These are phyloP conservation scores for Tetrapisispora iriomotensis DNA, from an alignment of 805 yeast genomes.

Conservation along the genomic window DNA sequence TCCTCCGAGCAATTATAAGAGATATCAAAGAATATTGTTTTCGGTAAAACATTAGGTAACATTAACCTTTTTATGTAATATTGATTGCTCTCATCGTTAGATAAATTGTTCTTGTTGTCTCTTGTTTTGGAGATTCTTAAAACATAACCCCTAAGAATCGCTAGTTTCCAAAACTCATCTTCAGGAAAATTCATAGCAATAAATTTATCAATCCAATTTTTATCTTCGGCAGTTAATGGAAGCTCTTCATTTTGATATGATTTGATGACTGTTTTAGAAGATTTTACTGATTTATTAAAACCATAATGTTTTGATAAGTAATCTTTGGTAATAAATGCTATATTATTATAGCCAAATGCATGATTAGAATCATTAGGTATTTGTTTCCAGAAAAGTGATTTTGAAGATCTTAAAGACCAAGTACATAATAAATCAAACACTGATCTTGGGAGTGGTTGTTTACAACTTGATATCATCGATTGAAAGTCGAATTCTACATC, in stretches of 20 bases:
- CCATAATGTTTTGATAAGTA: conserved; percentile 24
- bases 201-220: conserved; percentile 62
- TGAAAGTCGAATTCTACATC: conserved; percentile 68
- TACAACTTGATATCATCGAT: conserved; percentile 54
- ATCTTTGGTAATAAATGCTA: conserved; percentile 21
- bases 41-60: conserved; percentile 32
- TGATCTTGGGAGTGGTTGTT: conserved; percentile 55
- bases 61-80: neutral
- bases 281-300: conserved; percentile 9
- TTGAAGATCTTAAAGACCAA: conserved; percentile 62
- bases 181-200: conserved; percentile 64
- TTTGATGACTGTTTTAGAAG: conserved; percentile 14
- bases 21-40: conserved; percentile 44
- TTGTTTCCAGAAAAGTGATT: conserved; percentile 75
- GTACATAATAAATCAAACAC: conserved; percentile 52
- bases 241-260: conserved; percentile 36
- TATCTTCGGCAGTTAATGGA: conserved; percentile 56
- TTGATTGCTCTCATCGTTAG: neutral
- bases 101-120: neutral
- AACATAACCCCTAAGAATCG: conserved; percentile 58
- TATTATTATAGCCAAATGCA: conserved; percentile 36
- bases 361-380: conserved; percentile 30
- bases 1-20: too few relatives aligned
- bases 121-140: conserved; percentile 40
- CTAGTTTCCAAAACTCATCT: conserved; percentile 74